Base-by-base conservation (phyloP, 345 rosid species). In the Erodium maritimum region DNA sequence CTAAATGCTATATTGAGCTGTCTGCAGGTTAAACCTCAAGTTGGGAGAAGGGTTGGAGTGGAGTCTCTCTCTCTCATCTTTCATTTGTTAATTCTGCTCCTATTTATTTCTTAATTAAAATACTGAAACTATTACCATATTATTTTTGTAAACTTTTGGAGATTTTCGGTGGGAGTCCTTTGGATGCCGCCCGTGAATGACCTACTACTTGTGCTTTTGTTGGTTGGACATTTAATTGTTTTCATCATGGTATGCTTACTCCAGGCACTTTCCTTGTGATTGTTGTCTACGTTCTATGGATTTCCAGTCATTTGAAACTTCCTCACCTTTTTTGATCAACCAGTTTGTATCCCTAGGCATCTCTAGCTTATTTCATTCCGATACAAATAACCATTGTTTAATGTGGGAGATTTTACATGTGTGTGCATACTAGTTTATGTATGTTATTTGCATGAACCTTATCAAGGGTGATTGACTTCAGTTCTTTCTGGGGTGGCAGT, bases 181-280 rank as follows among this genome's bases (percentile, higher is more conserved):
- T 70, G 75, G 74, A 37, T 69, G 67, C 71, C 29, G 62, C 93
- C 77, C 95, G 95, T 85, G 93, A 90, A 52, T 73, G 65, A 79
- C 77, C 72, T 68, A 55, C 82, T 71, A 66, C 69, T 71, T 61
- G 61, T 72, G 79, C 83, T 82, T 82, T 83, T n/a, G 71, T 63
- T 79, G 77, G 88, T 81, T 82, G 88, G 75, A 67, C 77, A 80
- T 82, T 73, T 71, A 71, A 79, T 74, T 56, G 56, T 52, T 67
- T 54, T 65, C 50, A 65, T 66, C 66, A 25, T 60, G 64, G 66
- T 64, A 71, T 73, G 66, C 67, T 56, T 23, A 51, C 56, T 3
- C 59, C 62, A 29, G 5, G 59, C 62, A 59, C 59, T 64, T 59
- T 72, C 58, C 72, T 64, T 67, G 54, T 67, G 65, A 60, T 61